Evolutionary conservation across 2,329 filamentous ascomycete species (phyloP).

Genomic region (Penicillium janthinellum): DNA sequence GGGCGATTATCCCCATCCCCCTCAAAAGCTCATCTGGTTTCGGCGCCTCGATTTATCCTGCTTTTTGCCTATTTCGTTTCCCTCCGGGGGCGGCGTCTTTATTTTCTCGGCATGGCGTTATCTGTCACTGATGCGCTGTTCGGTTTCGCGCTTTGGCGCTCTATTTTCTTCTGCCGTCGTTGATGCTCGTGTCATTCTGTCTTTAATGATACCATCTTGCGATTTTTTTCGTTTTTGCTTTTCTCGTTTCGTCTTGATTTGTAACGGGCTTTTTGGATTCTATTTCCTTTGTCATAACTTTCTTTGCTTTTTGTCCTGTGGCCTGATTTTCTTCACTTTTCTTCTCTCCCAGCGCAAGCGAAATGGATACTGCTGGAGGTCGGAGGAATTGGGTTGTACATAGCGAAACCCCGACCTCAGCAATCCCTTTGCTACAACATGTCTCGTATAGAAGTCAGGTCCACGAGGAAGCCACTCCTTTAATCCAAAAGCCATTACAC

Average conservation of each 20-base stretch:
- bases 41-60: conserved; percentile 23
- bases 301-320: conserved; percentile 3
- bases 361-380: conserved; percentile 1
- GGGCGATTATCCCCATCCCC: neutral
- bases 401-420: conserved; percentile 22
- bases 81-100: conserved; percentile 30
- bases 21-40: conserved; percentile 24
- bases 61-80: conserved; percentile 15
- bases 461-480: conserved; percentile 1
- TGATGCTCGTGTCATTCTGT: conserved; percentile 33
- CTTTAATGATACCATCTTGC: conserved; percentile 44
- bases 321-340: conserved; percentile 6
- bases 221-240: conserved; percentile 22
- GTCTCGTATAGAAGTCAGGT: neutral
- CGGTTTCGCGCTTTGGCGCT: neutral
- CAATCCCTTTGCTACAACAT: neutral
- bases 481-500: conserved; percentile 5
- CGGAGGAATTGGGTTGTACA: conserved; percentile 26
- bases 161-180: conserved; percentile 16
- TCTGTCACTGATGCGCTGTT: neutral
- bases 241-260: conserved; percentile 3
- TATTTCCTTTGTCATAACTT: conserved; percentile 7
- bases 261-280: conserved; percentile 1
- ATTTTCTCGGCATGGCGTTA: conserved; percentile 10
- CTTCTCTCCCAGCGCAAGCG: neutral